Evolutionary conservation across 176 grass and related monocot species (phyloP).

Genomic region (Coix lacrymajobi): DNA sequence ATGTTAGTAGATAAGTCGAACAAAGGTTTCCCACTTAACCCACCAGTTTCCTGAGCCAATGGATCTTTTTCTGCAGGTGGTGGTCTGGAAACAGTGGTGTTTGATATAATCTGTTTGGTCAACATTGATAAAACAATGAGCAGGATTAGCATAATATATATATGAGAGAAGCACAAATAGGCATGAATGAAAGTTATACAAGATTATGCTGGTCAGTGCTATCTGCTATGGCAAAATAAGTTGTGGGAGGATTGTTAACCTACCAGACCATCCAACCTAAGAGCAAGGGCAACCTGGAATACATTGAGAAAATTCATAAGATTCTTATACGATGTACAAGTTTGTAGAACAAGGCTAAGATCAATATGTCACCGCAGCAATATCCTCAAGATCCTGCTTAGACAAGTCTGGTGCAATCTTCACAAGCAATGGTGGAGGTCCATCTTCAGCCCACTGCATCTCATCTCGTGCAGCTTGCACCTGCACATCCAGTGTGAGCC

Average conservation of each 20-base stretch:
- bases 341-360: slow-evolving; percentile 19
- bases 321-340: neutral
- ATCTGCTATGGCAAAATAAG: neutral
- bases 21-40: slow-evolving; percentile 95
- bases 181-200: slow-evolving; percentile 16
- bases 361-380: slow-evolving; percentile 63
- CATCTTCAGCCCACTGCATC: slow-evolving; percentile 98
- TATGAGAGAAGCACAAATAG: slow-evolving; percentile 11
- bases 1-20: slow-evolving; percentile 77
- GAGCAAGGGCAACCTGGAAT: slow-evolving; percentile 81
- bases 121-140: slow-evolving; percentile 5
- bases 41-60: slow-evolving; percentile 72
- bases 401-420: slow-evolving; percentile 96
- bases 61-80: slow-evolving; percentile 59
- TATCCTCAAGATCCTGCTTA: slow-evolving; percentile 96
- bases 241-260: slow-evolving; percentile 9
- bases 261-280: slow-evolving; percentile 93
- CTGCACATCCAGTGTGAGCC: slow-evolving; percentile 32
- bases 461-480: slow-evolving; percentile 96
- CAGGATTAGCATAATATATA: neutral
- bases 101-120: slow-evolving; percentile 81
- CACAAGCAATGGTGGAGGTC: slow-evolving; percentile 87
- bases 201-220: neutral
- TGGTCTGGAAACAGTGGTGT: slow-evolving; percentile 84
- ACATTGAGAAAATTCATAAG: slow-evolving; percentile 36